Conservation (phyloP, 768 basidiomycete species). For the Boletus tylopilopsis region DNA sequence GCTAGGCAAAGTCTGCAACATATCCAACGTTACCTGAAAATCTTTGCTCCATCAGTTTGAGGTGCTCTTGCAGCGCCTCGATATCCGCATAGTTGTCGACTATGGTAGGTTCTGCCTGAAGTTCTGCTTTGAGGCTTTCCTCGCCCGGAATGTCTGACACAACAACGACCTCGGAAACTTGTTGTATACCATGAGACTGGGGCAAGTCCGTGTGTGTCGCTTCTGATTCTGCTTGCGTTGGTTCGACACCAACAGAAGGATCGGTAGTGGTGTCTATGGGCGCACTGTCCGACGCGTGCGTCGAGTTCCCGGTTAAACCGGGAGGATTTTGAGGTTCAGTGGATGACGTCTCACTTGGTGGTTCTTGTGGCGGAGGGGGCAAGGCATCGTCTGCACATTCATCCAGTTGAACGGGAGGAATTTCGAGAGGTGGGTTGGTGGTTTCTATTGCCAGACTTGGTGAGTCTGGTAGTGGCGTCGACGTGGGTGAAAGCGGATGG, state of each 20-base stretch:
- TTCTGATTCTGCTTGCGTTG: background rate
- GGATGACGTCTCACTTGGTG: background rate
- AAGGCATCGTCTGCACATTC: background rate
- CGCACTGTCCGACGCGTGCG: background rate
- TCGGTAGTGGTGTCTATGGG: background rate
- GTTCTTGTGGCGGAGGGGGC: background rate
- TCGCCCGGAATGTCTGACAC: background rate
- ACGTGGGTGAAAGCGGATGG: conserved; percentile 40
- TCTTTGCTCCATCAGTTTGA: conserved; percentile 73
- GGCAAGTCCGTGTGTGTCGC: background rate
- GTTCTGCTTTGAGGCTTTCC: background rate
- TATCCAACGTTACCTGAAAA: conserved; percentile 52
- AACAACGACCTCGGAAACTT: background rate
- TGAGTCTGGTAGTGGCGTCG: conserved; percentile 43
- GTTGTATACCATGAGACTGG: background rate
- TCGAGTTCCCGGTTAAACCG: background rate
- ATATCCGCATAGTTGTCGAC: conserved; percentile 29
- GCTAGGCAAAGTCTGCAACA: background rate
- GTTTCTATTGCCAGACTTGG: conserved; percentile 16
- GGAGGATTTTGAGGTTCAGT: background rate
- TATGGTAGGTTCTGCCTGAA: background rate
- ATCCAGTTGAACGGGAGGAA: background rate
- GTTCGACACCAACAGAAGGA: background rate
- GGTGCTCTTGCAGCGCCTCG: conserved; percentile 59
- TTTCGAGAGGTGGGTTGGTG: background rate